Evolutionary conservation across 345 rosid genomes (phyloP).

Genomic region (Raphanus raphanistrum): DNA sequence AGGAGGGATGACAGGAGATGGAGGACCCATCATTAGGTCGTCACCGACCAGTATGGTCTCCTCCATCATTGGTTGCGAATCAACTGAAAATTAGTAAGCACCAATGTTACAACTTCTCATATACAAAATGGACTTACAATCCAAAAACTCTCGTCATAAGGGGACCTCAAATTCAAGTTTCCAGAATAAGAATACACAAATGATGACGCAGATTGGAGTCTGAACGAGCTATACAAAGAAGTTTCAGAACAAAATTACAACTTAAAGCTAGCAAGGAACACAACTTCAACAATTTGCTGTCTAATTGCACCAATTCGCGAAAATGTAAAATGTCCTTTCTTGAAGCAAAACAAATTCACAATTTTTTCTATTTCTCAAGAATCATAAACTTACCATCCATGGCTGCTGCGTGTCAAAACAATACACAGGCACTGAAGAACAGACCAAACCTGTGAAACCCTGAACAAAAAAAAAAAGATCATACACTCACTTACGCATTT

Average conservation of each 20-base stretch:
- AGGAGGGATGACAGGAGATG: constrained; percentile 82
- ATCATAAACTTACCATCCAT: constrained; percentile 40
- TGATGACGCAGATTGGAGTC: not conserved
- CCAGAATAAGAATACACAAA: not conserved
- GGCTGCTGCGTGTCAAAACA: constrained; percentile 24
- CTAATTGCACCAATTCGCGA: too few species aligned
- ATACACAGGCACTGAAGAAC: not conserved
- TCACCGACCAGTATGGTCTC: constrained; percentile 93
- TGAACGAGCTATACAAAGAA: not conserved
- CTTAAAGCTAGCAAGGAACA: constrained; percentile 1
- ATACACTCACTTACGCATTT: constrained; percentile 23
- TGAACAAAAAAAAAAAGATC: not conserved
- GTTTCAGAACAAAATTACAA: not conserved
- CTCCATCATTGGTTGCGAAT: constrained; percentile 92
- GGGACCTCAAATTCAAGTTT: not conserved
- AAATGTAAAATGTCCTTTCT: not conserved
- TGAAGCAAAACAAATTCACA: constrained; percentile 13
- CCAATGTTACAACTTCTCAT: not conserved
- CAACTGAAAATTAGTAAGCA: constrained; percentile 52
- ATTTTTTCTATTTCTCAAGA: not conserved
- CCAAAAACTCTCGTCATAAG: not conserved
- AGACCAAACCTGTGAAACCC: not conserved
- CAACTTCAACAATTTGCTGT: not conserved
- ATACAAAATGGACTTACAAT: not conserved
- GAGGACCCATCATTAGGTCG: constrained; percentile 92